Conservation (phyloP, 768 basidiomycete species). For the Leccinellum luteum region DNA sequence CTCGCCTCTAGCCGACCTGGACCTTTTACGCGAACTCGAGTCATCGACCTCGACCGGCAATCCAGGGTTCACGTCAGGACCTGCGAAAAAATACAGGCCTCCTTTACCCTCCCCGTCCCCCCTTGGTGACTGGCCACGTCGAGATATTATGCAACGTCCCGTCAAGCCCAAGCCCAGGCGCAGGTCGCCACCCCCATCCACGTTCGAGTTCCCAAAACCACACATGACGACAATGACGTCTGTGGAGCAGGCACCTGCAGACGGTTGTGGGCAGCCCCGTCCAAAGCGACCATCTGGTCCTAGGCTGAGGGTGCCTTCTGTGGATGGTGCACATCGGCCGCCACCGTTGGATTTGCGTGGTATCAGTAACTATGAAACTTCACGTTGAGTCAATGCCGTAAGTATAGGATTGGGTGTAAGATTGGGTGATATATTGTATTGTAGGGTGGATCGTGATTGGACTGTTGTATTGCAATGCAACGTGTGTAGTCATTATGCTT, state of each 20-base stretch:
- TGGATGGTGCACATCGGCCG: slow-evolving; percentile 18
- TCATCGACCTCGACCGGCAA: slow-evolving; percentile 32
- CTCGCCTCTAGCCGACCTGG: slow-evolving; percentile 10
- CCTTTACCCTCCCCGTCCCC: slow-evolving; percentile 39
- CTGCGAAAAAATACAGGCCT: slow-evolving; percentile 5
- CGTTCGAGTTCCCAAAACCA: slow-evolving; percentile 23
- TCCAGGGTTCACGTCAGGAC: slow-evolving; percentile 23
- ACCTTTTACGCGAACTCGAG: slow-evolving; percentile 7
- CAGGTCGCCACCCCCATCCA: slow-evolving; percentile 15
- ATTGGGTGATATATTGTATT: neutral
- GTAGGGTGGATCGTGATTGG: neutral
- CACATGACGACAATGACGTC: neutral
- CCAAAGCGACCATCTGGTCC: slow-evolving; percentile 35
- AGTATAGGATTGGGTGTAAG: neutral
- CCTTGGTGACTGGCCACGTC: slow-evolving; percentile 55
- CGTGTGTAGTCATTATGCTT: neutral
- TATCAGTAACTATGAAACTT: slow-evolving; percentile 8
- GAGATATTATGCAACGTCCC: slow-evolving; percentile 34
- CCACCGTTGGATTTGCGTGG: slow-evolving; percentile 18
- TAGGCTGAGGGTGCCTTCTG: slow-evolving; percentile 20
- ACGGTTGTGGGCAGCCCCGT: slow-evolving; percentile 17
- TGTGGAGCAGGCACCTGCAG: slow-evolving; percentile 6
- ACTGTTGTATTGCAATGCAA: slow-evolving; percentile 14
- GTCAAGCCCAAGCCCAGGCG: slow-evolving; percentile 9
- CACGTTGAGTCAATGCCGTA: slow-evolving; percentile 1